A percentile compares a stretch with the other conserved stretches of the same genome.
Evolutionary conservation across 2,329 filamentous ascomycete genomes (phyloP).

Genomic region (Pseudopithomyces chartarum): DNA sequence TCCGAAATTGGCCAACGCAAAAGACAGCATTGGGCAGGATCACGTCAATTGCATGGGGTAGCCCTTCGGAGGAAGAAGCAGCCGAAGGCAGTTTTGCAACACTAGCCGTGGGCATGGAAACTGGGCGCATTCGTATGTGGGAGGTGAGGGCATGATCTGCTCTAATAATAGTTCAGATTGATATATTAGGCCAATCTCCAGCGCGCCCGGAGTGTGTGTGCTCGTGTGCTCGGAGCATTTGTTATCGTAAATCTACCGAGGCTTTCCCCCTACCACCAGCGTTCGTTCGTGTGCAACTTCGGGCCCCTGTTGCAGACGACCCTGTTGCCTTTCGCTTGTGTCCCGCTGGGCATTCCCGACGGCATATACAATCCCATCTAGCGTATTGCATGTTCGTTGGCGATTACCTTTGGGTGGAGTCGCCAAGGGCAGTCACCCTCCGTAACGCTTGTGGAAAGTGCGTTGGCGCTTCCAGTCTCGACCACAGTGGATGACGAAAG

Average conservation of each 20-base stretch:
- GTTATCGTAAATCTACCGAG: conserved; percentile 7
- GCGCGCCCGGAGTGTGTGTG: not conserved
- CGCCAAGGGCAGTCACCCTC: not conserved
- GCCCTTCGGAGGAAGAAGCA: conserved; percentile 54
- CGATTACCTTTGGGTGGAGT: not conserved
- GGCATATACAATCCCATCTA: not conserved
- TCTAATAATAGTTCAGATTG: conserved; percentile 1
- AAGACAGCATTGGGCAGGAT: conserved; percentile 87
- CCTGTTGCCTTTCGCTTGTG: conserved; percentile 1
- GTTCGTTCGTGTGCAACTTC: not conserved
- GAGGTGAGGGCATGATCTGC: conserved; percentile 56
- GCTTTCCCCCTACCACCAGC: not conserved
- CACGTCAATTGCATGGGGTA: conserved; percentile 59
- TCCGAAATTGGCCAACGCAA: conserved; percentile 94
- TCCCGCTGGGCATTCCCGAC: not conserved
- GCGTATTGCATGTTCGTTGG: conserved; percentile 1
- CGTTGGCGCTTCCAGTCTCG: not conserved
- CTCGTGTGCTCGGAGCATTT: conserved; percentile 1
- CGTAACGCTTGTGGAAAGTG: conserved; percentile 7
- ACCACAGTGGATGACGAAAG: not conserved
- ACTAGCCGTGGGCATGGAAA: conserved; percentile 86
- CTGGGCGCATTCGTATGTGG: conserved; percentile 87
- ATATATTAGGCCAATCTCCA: conserved; percentile 5
- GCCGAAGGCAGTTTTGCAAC: conserved; percentile 64
- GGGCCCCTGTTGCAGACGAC: not conserved